Evolutionary conservation across 306 rosid genomes (phyloP), one percentile per base, ranked within the genome.

Genomic region (Lathyrus oleraceus): DNA sequence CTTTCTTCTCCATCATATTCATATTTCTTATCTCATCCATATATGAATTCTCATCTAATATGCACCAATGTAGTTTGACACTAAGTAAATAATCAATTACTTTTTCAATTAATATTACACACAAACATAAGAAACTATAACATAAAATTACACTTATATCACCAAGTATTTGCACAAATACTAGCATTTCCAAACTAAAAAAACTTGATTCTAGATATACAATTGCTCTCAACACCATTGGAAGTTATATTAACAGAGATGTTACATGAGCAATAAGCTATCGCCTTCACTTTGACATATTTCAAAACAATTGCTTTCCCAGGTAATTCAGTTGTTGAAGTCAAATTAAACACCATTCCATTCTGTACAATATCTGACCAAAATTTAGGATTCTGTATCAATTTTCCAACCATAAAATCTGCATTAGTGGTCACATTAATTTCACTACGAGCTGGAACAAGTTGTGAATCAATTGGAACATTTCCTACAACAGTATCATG

Each of bases 201-300:
- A 20, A 84, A 3, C 71, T 85, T 78, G 70, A 87, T 19, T 53
- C 74, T 83, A 60, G 84, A 43, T 3, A 11, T 39, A 61, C 96
- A 89, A 1, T 7, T 79, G 5, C 88, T 60, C 15, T 62, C 67
- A 45, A 40, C 65, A 12, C 8, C 3, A 74, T 4, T 30, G 15
- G 80, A 20, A 19, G 0, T 10, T 10, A 89, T 0, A 17, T 70
- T 60, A 75, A 84, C 5, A 32, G 78, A 72, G 38, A 86, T 77
- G 21, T 83, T 43, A 67, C 96, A 83, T 0, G n/a, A 38, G 45
- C 67, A 79, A 51, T 58, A 61, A 40, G 68, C 69, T 8, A 52
- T 79, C 36, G 88, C 89, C 54, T 68, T 71, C 16, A 69, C 12
- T 79, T 77, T 85, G 48, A 89, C 16, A 20, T 84, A 23, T 67